Percentiles rank a stretch among this genome's conserved stretches.
These are phyloP conservation scores for Pisolithus microcarpus DNA, from an alignment of 768 basidiomycete species.

Conservation along the genomic window DNA sequence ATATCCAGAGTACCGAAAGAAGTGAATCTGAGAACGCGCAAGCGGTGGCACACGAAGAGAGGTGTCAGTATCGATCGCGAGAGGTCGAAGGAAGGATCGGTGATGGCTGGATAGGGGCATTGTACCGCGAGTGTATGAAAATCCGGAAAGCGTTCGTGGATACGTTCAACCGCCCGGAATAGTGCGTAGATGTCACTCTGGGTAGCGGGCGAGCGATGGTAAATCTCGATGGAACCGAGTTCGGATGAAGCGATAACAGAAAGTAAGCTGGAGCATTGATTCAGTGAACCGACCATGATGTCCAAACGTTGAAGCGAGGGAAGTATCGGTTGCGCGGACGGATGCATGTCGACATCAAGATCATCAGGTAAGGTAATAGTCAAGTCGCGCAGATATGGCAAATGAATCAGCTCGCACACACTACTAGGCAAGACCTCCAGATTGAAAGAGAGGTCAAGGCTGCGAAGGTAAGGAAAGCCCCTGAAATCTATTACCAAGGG, in stretches of 20 bases:
- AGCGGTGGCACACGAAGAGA: conserved; percentile 14
- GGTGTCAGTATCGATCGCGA: conserved; percentile 19
- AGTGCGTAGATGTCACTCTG: conserved; percentile 15
- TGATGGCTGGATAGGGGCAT: neutral
- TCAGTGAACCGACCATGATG: conserved; percentile 17
- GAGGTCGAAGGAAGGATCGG: conserved; percentile 16
- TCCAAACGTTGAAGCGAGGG: conserved; percentile 17
- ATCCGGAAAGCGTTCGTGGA: neutral
- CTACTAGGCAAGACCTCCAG: conserved; percentile 19
- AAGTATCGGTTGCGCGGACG: conserved; percentile 9
- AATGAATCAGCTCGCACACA: conserved; percentile 13
- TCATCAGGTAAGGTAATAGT: conserved; percentile 13
- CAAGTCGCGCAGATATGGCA: conserved; percentile 20
- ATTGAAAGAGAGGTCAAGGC: conserved; percentile 17
- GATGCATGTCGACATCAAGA: conserved; percentile 7
- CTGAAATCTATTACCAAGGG: conserved; percentile 8
- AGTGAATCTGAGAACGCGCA: conserved; percentile 16
- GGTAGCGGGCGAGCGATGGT: conserved; percentile 17
- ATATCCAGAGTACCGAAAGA: conserved; percentile 23
- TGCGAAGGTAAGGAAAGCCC: conserved; percentile 16
- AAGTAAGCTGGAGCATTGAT: conserved; percentile 22
- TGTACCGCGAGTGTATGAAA: conserved; percentile 12
- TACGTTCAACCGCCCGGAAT: conserved; percentile 12
- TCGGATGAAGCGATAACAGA: conserved; percentile 17
- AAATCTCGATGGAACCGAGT: conserved; percentile 17